Conservation (phyloP, 208 protist species). For the Crithidia expoeki region DNA sequence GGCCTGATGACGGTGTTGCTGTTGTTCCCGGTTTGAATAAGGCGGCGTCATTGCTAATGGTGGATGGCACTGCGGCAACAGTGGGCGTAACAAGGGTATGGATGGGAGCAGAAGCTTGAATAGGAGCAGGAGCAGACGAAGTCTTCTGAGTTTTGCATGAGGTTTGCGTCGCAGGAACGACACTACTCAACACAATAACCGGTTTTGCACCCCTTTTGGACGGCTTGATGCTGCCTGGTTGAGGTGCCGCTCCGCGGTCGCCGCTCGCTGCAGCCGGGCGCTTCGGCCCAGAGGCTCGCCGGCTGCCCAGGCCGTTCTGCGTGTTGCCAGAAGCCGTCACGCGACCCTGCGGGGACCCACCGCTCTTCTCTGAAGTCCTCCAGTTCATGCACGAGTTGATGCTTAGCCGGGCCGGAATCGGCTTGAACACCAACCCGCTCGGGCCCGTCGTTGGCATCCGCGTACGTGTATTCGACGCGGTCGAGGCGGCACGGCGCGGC, state of each 20-base stretch:
- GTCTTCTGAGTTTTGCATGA: not conserved
- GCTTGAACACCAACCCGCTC: conserved; percentile 10
- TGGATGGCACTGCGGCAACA: too few species aligned
- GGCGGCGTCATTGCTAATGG: not conserved
- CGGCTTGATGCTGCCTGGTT: not conserved
- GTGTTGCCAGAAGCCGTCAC: not conserved
- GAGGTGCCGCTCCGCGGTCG: not conserved
- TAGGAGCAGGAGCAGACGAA: not conserved
- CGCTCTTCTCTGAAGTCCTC: not conserved
- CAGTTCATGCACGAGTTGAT: not conserved
- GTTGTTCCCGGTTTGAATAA: not conserved
- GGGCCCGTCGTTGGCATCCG: conserved; percentile 1
- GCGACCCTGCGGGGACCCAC: not conserved
- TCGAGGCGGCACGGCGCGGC: not conserved
- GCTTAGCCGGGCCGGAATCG: conserved; percentile 12
- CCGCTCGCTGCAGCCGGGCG: not conserved
- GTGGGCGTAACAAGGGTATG: too few species aligned
- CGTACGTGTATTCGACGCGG: not conserved
- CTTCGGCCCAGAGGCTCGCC: not conserved
- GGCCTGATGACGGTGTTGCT: not conserved
- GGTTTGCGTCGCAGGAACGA: not conserved
- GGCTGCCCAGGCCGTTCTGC: not conserved
- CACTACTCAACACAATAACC: conserved; percentile 1
- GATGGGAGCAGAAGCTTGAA: not conserved
- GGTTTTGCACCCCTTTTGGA: conserved; percentile 5